Conservation (phyloP, 2,329 filamentous ascomycete species). For the Alternaria tenuissima region DNA sequence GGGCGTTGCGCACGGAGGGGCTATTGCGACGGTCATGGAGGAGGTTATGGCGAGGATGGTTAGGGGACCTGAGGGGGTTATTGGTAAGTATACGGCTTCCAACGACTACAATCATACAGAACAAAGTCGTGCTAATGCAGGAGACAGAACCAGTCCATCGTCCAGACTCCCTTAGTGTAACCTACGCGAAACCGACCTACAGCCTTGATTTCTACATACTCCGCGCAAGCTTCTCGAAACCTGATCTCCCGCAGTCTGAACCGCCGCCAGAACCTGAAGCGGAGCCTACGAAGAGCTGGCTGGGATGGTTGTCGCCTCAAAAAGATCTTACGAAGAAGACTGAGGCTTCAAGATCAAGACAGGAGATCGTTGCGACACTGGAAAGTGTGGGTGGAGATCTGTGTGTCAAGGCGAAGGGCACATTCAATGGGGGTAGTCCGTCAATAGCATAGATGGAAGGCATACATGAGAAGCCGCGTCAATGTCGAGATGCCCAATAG, state of each 20-base stretch:
- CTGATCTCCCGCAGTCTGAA: conserved; percentile 34
- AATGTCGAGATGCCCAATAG: conserved; percentile 7
- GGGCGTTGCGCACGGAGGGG: conserved; percentile 74
- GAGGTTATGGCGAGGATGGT: conserved; percentile 73
- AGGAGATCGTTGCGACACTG: conserved; percentile 62
- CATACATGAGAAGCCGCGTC: neutral
- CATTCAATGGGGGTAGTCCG: neutral
- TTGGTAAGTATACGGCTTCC: conserved; percentile 33
- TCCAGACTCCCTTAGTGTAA: conserved; percentile 57
- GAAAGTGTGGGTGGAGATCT: conserved; percentile 65
- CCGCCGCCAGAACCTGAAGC: conserved; percentile 35
- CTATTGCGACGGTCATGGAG: conserved; percentile 72
- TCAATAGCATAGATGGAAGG: neutral
- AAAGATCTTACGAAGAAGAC: conserved; percentile 58
- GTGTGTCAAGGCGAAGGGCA: conserved; percentile 49
- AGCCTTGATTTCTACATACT: conserved; percentile 72
- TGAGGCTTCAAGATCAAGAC: conserved; percentile 13
- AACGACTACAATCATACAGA: neutral
- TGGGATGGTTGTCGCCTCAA: conserved; percentile 40
- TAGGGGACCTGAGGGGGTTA: conserved; percentile 57
- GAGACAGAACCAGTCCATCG: conserved; percentile 35
- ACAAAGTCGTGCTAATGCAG: neutral
- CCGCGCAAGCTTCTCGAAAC: conserved; percentile 54
- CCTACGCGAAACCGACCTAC: conserved; percentile 68
- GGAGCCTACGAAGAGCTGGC: conserved; percentile 39